phyloP scores from a whole-genome alignment of 164 flowering plant genomes.

The Aristolochia californica region DNA sequence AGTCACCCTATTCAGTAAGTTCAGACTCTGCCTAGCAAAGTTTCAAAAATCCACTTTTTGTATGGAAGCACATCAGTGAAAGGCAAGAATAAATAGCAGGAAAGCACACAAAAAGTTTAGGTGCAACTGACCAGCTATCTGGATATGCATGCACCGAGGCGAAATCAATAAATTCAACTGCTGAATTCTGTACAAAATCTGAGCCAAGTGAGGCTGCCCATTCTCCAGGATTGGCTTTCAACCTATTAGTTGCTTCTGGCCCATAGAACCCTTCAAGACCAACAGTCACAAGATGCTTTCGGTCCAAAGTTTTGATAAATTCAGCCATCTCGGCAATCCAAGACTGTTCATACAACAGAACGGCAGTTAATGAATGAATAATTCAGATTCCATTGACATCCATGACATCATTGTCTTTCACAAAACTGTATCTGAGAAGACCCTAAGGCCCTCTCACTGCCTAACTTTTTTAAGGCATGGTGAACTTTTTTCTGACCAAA shows the following conservation, averaged over 20 bases:
- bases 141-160: conserved; percentile 87
- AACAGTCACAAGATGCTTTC: conserved; percentile 63
- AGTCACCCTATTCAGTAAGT: too few relatives aligned
- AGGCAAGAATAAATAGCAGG: too few relatives aligned
- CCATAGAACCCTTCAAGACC: conserved; percentile 96
- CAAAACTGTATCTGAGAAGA: not conserved
- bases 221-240: conserved; percentile 53
- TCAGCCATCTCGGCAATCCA: conserved; percentile 89
- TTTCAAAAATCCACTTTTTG: too few relatives aligned
- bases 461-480: too few relatives aligned
- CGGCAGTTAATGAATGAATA: too few relatives aligned
- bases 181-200: conserved; percentile 67
- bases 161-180: conserved; percentile 52
- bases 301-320: conserved; percentile 72
- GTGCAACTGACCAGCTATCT: conserved; percentile 61
- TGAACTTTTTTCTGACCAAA: too few relatives aligned
- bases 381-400: too few relatives aligned
- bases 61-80: too few relatives aligned
- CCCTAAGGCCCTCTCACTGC: too few relatives aligned
- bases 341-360: conserved; percentile 25
- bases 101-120: too few relatives aligned
- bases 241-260: conserved; percentile 45
- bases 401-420: not conserved
- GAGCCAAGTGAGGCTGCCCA: conserved; percentile 71
- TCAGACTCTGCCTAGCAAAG: too few relatives aligned